A percentile compares a stretch with the other conserved stretches of the same genome.
Conservation (phyloP, 75 land plant genomes). For the Sequoia sempervirens region DNA sequence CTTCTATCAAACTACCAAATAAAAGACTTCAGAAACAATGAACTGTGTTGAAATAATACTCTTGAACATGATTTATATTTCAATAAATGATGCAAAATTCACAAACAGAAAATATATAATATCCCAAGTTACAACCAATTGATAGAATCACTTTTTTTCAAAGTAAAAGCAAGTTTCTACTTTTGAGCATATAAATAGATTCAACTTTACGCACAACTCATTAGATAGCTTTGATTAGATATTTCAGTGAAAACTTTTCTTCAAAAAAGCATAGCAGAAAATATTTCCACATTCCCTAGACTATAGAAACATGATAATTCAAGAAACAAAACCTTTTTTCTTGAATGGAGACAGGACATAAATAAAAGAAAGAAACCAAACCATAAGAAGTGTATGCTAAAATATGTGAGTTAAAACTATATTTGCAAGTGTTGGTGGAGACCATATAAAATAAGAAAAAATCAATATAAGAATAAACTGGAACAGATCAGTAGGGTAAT, state of each 20-base stretch:
- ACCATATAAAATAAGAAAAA: background rate
- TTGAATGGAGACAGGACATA: background rate
- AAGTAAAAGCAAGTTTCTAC: background rate
- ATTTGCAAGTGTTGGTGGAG: background rate
- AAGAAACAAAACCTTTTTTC: background rate
- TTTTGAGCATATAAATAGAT: background rate
- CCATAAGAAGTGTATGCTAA: background rate
- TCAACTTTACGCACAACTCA: background rate
- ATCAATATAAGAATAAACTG: background rate
- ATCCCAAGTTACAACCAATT: background rate
- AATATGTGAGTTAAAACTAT: background rate
- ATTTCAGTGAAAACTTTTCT: background rate
- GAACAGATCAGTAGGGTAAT: background rate
- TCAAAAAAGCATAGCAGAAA: background rate
- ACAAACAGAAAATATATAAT: background rate
- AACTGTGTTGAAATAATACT: background rate
- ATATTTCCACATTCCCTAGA: background rate
- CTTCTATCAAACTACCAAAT: background rate
- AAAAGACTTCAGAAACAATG: background rate
- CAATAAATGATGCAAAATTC: background rate
- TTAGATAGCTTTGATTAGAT: too few relatives aligned
- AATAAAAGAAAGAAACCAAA: background rate
- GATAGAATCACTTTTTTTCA: background rate
- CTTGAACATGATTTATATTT: background rate
- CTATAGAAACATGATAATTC: background rate